Base-by-base conservation (phyloP, 1,284 basidiomycete genomes). In the Cutaneotrichosporon sp. region DNA sequence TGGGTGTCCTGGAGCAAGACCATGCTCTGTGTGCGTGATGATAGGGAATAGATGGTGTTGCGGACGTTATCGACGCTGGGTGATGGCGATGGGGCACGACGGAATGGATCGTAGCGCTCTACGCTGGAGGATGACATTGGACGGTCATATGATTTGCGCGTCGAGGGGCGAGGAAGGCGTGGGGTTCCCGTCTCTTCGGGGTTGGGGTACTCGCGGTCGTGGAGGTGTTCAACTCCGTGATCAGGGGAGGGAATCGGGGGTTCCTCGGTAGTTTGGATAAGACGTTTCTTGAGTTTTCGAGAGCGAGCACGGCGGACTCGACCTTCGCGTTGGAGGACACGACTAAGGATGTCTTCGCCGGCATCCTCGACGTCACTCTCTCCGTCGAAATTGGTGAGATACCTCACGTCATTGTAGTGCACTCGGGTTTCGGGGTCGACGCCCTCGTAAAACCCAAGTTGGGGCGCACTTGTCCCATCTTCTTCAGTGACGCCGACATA, bases 311-410 rank as follows among this genome's bases (percentile, higher is more conserved):
- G 83, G 1, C 88, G 84, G 18, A 86, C 70, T 71, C 85, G 86
- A 9, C 91, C 90, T 73, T 90, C 87, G 66, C 86, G 85, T 72
- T 84, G 85, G 50, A 93, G 82, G 42, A 81, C 81, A 51, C 81
- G 80, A 61, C 85, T 88, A 46, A 94, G 82, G 68, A 82, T 80
- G 30, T 81, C 81, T 73, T 93, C 90, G 21, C 85, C 87, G 0
- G 86, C 85, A 66, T 90, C 85, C 68, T 91, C 83, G 32, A 85
- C 82, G 71, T 91, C 88, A 66, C 89, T 85, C 68, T 93, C 89
- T 26, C 89, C 90, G 65, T 91, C 89, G 70, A 90, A 93, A 70
- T 91, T 89, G 6, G 90, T 91, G 59, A 90, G 81, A 68, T 91
- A 89, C 22, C 89, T 42, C 18, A 66, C 58, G 21, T 62, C 61